Evolutionary conservation across 2,329 filamentous ascomycete species (phyloP).

Genomic region (Ophiobolus disseminans): DNA sequence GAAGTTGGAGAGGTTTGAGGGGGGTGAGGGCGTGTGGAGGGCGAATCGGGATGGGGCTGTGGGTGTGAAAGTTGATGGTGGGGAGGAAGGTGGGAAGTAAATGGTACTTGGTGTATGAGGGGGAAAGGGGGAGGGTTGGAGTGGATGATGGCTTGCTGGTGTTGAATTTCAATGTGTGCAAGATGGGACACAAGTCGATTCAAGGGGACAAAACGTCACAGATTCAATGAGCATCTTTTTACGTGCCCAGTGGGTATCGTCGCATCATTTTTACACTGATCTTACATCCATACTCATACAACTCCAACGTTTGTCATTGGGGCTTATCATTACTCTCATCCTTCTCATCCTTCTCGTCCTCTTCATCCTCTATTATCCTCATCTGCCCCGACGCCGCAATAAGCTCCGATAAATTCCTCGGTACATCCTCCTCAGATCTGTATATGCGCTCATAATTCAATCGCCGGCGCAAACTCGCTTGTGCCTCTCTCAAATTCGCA

Average conservation of each 20-base stretch:
- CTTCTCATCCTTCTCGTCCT: conserved; percentile 21
- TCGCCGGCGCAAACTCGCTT: conserved; percentile 63
- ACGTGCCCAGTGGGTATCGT: neutral
- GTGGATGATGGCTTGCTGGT: too few relatives aligned
- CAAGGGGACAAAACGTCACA: too few relatives aligned
- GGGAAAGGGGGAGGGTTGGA: too few relatives aligned
- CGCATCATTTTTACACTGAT: conserved; percentile 29
- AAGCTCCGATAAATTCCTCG: conserved; percentile 33
- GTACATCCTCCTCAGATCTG: conserved; percentile 49
- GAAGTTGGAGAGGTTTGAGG: conserved; percentile 89
- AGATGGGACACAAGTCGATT: too few relatives aligned
- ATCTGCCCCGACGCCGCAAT: conserved; percentile 54
- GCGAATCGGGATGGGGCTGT: conserved; percentile 78
- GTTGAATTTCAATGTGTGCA: too few relatives aligned
- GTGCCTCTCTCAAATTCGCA: conserved; percentile 60
- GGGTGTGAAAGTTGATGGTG: conserved; percentile 57
- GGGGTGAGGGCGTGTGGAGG: conserved; percentile 80
- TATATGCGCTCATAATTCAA: conserved; percentile 63
- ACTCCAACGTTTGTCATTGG: conserved; percentile 16
- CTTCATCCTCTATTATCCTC: conserved; percentile 40
- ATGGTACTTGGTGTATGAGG: neutral
- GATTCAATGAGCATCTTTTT: neutral
- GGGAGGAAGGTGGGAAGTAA: conserved; percentile 4
- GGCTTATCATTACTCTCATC: conserved; percentile 12
- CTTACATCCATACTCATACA: conserved; percentile 28